Evolutionary conservation across 2,329 filamentous ascomycete genomes (phyloP), one percentile per base, ranked within the genome.

Genomic region (Alternaria longipes): DNA sequence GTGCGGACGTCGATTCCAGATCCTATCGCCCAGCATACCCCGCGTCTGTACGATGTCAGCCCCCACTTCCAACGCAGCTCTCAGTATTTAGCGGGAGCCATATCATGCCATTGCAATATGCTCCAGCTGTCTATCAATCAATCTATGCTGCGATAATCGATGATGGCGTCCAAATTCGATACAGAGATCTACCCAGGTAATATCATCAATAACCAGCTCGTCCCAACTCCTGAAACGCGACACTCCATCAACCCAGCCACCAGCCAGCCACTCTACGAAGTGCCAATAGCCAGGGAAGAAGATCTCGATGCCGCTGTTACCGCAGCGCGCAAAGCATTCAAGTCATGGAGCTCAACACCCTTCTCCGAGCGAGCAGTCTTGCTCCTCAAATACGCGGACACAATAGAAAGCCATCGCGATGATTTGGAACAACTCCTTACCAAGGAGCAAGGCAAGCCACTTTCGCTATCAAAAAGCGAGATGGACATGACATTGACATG

Each of bases 181-280:
- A 24, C 28, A 3, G 16, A 67, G 63, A 64, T 45, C 38, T 69
- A 67, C 49, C 60, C 52, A 30, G 70, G 70, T 38, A 86, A 85
- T 73, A 75, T 84, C 57, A 84, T 86, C 63, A 80, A 84, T 62
- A 83, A 82, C 47, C 73, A 83, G 65, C 68, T 81, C 46, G 73
- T 76, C 12, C 67, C 76, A 26, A 84, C 82, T 0, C 59, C 71
- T 3, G 65, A 76, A 45, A 84, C 81, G 12, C 79, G 81, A 20
- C 79, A 82, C 61, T 77, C 79, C 28, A 76, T 85, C 64, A 84
- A 86, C 66, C 84, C 84, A 0, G 80, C 84, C 8, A 86, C 81
- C 2, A 73, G 78, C 6, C 72, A 83, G 50, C 72, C 80, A 2
- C 81, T 84, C 46, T 79, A 80, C 2, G 78, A 81, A 24, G 84